Base-by-base conservation (phyloP, 208 protist genomes). In the Crithidia fasciculata region DNA sequence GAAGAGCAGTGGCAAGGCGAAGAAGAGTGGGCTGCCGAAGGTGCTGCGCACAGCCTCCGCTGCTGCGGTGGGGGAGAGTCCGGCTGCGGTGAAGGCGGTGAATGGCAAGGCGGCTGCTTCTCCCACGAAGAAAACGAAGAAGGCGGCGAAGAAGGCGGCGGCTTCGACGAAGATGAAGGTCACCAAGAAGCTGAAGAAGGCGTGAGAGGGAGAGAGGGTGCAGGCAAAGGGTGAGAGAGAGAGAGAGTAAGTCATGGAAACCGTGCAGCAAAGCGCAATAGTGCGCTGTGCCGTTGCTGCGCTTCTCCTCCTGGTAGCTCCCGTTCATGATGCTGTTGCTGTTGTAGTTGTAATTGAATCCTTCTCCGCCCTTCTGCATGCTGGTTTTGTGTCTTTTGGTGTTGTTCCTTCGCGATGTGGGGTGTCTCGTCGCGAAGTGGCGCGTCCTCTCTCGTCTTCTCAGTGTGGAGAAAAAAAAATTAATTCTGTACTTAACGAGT, bases 1-100 rank as follows among this genome's bases (percentile, higher is more conserved):
- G 44, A 72, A 61, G 56, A 61, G 13, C 41, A 72, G 50, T 28
- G 28, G 28, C 47, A 65, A 45, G 47, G 53, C 5, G 50, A 68
- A 62, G 56, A 64, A 28, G 37, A 71, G 68, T n/a, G 73, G 68
- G 9, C 68, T 73, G 43, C 72, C 61, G 10, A 78, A 74, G 60
- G 53, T 55, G 62, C 68, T 62, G 47, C 82, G 76, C 37, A 89
- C 70, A 83, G 84, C 28, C 59, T 47, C 62, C 50, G 50, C 50
- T 36, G 45, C 28, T 7, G 45, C 45, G 85, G 83, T 37, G 78
- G 70, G 36, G 83, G 86, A 37, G 78, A 83, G n/a, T 81, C 88
- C 72, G 69, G 59, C 55, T 19, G 40, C 50, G 4, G 16, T 39
- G 53, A 28, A n/a, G 44, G 68, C 28, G 53, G 69, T 60, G 60